Percentiles rank a stretch among this genome's conserved stretches.
Conservation (phyloP, 768 basidiomycete genomes). For the Phaeotremella fagi region DNA sequence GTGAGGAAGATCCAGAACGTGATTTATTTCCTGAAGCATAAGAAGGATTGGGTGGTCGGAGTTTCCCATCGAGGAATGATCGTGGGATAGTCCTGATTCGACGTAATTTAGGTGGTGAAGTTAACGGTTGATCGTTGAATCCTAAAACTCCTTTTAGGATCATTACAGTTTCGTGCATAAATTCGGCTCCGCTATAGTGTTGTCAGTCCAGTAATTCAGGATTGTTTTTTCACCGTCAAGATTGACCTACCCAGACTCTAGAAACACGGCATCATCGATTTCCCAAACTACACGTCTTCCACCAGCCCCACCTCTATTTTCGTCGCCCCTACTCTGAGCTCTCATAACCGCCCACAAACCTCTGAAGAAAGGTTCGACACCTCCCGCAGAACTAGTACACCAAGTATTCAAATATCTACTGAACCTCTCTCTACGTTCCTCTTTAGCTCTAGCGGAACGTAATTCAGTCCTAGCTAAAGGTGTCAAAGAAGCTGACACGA, state of each 20-base stretch:
- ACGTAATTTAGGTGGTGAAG: constrained; percentile 37
- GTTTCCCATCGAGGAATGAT: constrained; percentile 12
- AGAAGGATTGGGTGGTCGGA: constrained; percentile 9
- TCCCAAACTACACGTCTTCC: constrained; percentile 73
- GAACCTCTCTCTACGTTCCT: constrained; percentile 72
- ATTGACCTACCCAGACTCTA: constrained; percentile 78
- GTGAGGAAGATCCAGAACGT: background rate
- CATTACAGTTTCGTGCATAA: constrained; percentile 86
- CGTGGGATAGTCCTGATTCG: constrained; percentile 22
- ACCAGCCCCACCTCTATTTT: constrained; percentile 73
- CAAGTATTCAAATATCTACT: constrained; percentile 71
- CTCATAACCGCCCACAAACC: constrained; percentile 73
- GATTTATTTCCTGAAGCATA: constrained; percentile 1
- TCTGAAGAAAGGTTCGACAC: constrained; percentile 80
- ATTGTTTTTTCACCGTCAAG: background rate
- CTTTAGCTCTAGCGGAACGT: constrained; percentile 59
- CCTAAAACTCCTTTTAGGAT: constrained; percentile 81
- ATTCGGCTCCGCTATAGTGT: constrained; percentile 72
- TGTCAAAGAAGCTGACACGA: constrained; percentile 72
- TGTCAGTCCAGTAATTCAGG: background rate
- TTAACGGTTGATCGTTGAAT: constrained; percentile 61
- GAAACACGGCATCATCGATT: constrained; percentile 88
- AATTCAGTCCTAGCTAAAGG: constrained; percentile 69
- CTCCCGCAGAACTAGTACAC: constrained; percentile 76
- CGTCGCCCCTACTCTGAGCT: constrained; percentile 70